These are phyloP conservation scores for Populus hybrid DNA, from an alignment of 441 rosid species.

Conservation along the genomic window DNA sequence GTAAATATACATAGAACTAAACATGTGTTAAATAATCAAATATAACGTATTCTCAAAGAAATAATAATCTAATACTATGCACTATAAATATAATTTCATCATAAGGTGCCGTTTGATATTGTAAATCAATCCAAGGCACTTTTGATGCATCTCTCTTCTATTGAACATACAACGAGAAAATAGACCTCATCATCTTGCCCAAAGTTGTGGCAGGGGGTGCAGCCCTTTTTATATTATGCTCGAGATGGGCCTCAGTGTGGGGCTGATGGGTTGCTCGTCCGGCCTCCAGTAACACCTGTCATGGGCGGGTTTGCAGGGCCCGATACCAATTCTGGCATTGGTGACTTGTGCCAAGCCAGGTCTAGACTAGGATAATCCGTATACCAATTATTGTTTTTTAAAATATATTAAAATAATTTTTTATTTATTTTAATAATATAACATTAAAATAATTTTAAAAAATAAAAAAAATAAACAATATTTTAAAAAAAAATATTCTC, in stretches of 20 bases:
- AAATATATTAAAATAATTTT: too few relatives aligned
- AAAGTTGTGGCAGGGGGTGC: constrained; percentile 87
- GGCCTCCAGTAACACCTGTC: constrained; percentile 71
- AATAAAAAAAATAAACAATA: too few relatives aligned
- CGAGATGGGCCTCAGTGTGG: constrained; percentile 84
- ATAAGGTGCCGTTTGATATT: constrained; percentile 74
- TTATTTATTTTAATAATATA: too few relatives aligned
- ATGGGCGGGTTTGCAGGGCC: constrained; percentile 90
- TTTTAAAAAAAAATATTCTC: too few relatives aligned
- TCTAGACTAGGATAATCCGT: constrained; percentile 80
- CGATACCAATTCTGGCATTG: constrained; percentile 71
- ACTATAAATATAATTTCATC: too few relatives aligned
- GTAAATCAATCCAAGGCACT: constrained; percentile 22
- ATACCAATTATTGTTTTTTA: not conserved
- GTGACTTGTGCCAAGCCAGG: constrained; percentile 75
- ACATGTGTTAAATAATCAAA: too few relatives aligned
- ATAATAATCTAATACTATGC: too few relatives aligned
- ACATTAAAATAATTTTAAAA: too few relatives aligned
- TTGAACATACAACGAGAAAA: constrained; percentile 37
- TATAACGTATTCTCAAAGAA: too few relatives aligned
- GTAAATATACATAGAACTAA: too few relatives aligned
- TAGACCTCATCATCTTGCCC: constrained; percentile 44
- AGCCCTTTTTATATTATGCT: constrained; percentile 78
- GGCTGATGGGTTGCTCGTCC: constrained; percentile 77
- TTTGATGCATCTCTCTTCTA: constrained; percentile 86